phyloP scores from a whole-genome alignment of 1,284 basidiomycete genomes.

The Singerocomus inundabilis region DNA sequence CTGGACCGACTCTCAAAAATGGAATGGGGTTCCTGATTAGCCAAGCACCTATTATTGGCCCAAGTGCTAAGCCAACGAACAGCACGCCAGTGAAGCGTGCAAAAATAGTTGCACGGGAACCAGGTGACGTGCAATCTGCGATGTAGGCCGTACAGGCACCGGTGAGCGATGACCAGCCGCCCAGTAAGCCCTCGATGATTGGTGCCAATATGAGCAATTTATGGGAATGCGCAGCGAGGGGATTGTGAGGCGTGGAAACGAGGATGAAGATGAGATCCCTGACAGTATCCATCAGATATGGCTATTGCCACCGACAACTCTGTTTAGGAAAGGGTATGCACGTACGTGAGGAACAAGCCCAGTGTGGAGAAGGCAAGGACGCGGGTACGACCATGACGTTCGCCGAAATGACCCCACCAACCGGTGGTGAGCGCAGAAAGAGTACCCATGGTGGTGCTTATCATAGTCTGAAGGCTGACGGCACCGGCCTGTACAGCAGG shows the following conservation, averaged over 20 bases:
- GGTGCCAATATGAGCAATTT: slow-evolving; percentile 81
- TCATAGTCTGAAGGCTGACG: slow-evolving; percentile 65
- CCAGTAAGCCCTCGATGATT: slow-evolving; percentile 78
- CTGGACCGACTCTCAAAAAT: slow-evolving; percentile 31
- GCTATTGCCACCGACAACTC: slow-evolving; percentile 5
- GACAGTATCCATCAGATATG: slow-evolving; percentile 7
- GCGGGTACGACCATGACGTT: slow-evolving; percentile 72
- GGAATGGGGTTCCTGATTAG: slow-evolving; percentile 58
- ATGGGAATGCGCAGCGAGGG: slow-evolving; percentile 64
- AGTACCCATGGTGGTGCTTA: slow-evolving; percentile 77
- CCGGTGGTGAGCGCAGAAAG: slow-evolving; percentile 83
- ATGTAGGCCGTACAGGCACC: slow-evolving; percentile 82
- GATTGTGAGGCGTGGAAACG: slow-evolving; percentile 67
- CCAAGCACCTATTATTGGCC: slow-evolving; percentile 71
- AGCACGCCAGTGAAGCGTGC: slow-evolving; percentile 74
- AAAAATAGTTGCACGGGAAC: slow-evolving; percentile 79
- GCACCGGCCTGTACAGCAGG: slow-evolving; percentile 66
- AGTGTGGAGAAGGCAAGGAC: slow-evolving; percentile 71
- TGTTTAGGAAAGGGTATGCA: slow-evolving; percentile 21
- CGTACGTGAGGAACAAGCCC: slow-evolving; percentile 75
- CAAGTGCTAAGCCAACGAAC: slow-evolving; percentile 69
- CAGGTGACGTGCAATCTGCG: slow-evolving; percentile 82
- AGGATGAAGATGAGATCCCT: slow-evolving; percentile 81
- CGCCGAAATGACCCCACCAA: slow-evolving; percentile 85
- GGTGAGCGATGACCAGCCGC: slow-evolving; percentile 82